Percentiles rank a stretch among this genome's conserved stretches.
Conservation (phyloP, 2,329 filamentous ascomycete species). For the Fusarium sororula region DNA sequence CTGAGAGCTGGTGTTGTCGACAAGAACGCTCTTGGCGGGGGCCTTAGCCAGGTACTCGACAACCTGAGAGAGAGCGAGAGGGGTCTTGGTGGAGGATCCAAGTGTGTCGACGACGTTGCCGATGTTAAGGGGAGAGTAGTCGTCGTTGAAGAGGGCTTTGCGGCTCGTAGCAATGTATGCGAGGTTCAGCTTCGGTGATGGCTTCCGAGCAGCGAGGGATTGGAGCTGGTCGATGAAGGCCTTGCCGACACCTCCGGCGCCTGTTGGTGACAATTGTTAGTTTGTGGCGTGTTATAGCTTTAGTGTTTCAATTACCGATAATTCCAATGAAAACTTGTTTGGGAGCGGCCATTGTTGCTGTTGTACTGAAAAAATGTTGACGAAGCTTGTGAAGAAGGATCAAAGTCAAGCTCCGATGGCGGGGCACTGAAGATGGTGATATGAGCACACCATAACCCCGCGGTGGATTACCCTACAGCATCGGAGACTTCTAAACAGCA, state of each 20-base stretch:
- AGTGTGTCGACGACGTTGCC: constrained; percentile 70
- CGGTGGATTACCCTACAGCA: constrained; percentile 40
- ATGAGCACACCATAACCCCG: constrained; percentile 40
- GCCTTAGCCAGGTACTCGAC: constrained; percentile 81
- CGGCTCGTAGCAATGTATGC: constrained; percentile 88
- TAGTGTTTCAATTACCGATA: constrained; percentile 52
- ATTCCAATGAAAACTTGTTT: constrained; percentile 63
- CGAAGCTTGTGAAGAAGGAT: constrained; percentile 39
- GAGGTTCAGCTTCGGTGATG: constrained; percentile 76
- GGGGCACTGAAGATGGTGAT: constrained; percentile 42
- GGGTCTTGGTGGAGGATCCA: constrained; percentile 68
- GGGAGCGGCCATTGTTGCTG: constrained; percentile 52
- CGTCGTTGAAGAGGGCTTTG: constrained; percentile 78
- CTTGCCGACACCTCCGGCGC: constrained; percentile 92
- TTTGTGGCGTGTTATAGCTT: neutral
- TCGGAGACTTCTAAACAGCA: constrained; percentile 12
- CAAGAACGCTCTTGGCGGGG: constrained; percentile 80
- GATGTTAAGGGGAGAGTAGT: constrained; percentile 75
- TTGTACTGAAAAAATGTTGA: constrained; percentile 15
- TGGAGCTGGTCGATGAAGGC: constrained; percentile 87
- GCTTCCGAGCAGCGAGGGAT: constrained; percentile 70
- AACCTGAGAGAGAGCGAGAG: constrained; percentile 75
- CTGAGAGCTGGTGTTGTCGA: constrained; percentile 96
- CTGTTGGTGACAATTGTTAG: constrained; percentile 56
- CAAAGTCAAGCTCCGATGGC: constrained; percentile 48